These are phyloP conservation scores for Cadophora sp. DNA, from an alignment of 2,329 filamentous ascomycete genomes.

Conservation along the genomic window DNA sequence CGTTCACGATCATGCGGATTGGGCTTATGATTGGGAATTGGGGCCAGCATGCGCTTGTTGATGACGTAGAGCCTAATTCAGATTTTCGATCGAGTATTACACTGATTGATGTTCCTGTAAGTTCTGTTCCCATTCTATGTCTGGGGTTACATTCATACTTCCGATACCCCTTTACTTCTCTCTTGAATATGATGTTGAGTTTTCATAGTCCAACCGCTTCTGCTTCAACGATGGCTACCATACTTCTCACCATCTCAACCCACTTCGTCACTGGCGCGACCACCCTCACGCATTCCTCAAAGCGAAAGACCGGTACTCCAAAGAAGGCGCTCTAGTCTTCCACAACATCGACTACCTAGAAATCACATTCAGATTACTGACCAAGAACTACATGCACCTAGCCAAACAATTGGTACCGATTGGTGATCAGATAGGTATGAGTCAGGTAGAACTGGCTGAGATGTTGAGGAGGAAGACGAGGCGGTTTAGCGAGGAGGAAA, in stretches of 20 bases:
- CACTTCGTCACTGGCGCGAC: constrained; percentile 80
- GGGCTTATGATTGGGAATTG: constrained; percentile 85
- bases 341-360: constrained; percentile 83
- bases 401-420: constrained; percentile 77
- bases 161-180: neutral
- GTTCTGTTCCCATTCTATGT: constrained; percentile 42
- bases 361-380: constrained; percentile 71
- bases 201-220: constrained; percentile 73
- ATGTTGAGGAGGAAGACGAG: constrained; percentile 71
- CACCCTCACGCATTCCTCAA: constrained; percentile 77
- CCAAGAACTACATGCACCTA: constrained; percentile 74
- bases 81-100: constrained; percentile 83
- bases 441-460: constrained; percentile 64
- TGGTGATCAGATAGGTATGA: constrained; percentile 72
- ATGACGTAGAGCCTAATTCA: constrained; percentile 75
- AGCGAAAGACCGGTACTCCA: constrained; percentile 70
- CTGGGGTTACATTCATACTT: neutral
- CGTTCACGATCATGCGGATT: constrained; percentile 69
- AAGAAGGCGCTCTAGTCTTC: constrained; percentile 76
- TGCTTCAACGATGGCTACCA: constrained; percentile 87
- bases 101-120: constrained; percentile 77
- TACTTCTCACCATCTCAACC: constrained; percentile 82
- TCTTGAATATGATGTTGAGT: neutral
- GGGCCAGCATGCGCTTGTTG: constrained; percentile 84
- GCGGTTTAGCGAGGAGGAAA: constrained; percentile 69